Evolutionary conservation across 495 filamentous ascomycete genomes (phyloP).

Genomic region (Penicillium atrosanguineum): DNA sequence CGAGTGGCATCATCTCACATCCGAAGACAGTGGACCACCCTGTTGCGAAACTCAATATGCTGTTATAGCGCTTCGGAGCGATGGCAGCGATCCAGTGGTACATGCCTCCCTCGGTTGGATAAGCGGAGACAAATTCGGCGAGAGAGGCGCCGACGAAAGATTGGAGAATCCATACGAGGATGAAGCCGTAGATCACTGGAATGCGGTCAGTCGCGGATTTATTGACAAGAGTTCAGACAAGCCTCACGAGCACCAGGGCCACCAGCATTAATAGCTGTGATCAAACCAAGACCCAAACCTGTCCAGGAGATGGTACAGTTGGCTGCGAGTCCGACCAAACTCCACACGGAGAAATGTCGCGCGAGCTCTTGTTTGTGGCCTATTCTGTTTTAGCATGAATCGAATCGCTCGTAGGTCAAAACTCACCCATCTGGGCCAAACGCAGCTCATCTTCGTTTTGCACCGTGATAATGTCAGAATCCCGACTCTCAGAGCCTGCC

Average conservation of each 20-base stretch:
- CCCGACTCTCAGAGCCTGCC: background rate
- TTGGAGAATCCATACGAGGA: slow-evolving; percentile 49
- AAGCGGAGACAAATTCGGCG: slow-evolving; percentile 54
- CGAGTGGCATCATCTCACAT: slow-evolving; percentile 19
- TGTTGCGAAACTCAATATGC: slow-evolving; percentile 37
- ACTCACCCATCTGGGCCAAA: slow-evolving; percentile 43
- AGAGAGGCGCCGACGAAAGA: slow-evolving; percentile 49
- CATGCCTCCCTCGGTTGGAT: slow-evolving; percentile 51
- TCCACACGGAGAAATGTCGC: slow-evolving; percentile 40
- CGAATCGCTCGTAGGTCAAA: background rate
- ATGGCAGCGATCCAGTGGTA: slow-evolving; percentile 56
- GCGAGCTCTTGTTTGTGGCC: slow-evolving; percentile 42
- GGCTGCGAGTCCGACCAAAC: slow-evolving; percentile 38
- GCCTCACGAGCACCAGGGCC: slow-evolving; percentile 36
- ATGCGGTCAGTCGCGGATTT: background rate
- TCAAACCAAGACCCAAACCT: slow-evolving; percentile 40
- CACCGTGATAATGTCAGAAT: slow-evolving; percentile 14
- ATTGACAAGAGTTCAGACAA: background rate
- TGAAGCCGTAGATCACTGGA: slow-evolving; percentile 42
- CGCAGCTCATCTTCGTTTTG: slow-evolving; percentile 38
- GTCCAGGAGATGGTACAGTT: slow-evolving; percentile 45
- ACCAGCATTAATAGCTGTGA: slow-evolving; percentile 38
- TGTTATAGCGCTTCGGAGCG: slow-evolving; percentile 41
- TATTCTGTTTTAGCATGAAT: slow-evolving; percentile 4
- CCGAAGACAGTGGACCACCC: slow-evolving; percentile 43